phyloP scores from a whole-genome alignment of 2,329 filamentous ascomycete species.

The Stagonosporopsis cucurbitacearum region DNA sequence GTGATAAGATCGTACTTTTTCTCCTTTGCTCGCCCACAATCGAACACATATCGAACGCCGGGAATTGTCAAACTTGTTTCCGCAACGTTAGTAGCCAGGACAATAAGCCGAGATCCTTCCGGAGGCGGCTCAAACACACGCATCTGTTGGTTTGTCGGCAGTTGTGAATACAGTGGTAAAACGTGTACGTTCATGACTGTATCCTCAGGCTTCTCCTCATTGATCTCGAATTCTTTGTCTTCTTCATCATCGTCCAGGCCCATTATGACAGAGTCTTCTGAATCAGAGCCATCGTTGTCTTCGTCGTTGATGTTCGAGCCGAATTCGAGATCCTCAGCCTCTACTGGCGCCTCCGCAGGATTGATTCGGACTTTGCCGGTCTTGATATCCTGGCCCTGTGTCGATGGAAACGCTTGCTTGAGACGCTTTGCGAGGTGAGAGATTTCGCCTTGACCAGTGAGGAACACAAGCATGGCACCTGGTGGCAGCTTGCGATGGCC shows the following conservation, averaged over 20 bases:
- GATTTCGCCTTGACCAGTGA: constrained; percentile 95
- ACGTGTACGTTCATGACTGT: constrained; percentile 76
- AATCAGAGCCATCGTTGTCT: constrained; percentile 58
- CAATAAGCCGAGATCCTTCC: constrained; percentile 81
- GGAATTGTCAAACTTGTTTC: constrained; percentile 98
- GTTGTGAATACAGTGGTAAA: constrained; percentile 89
- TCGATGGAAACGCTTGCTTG: constrained; percentile 68
- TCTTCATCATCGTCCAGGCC: constrained; percentile 67
- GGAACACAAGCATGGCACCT: constrained; percentile 89
- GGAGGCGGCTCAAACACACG: constrained; percentile 86
- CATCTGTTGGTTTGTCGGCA: constrained; percentile 90
- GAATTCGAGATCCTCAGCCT: constrained; percentile 87
- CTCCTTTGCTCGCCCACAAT: constrained; percentile 91
- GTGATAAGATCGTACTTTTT: constrained; percentile 85
- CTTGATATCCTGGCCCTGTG: constrained; percentile 56
- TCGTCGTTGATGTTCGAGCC: constrained; percentile 59
- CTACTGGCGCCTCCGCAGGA: constrained; percentile 77
- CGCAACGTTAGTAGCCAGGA: constrained; percentile 94
- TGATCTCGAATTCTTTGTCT: constrained; percentile 68
- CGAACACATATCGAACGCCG: constrained; percentile 93
- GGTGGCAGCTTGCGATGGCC: constrained; percentile 90
- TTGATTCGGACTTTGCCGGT: constrained; percentile 76
- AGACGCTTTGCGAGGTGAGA: constrained; percentile 79
- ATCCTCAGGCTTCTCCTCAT: constrained; percentile 67
- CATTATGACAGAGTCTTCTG: constrained; percentile 65